Evolutionary conservation across 768 basidiomycete genomes (phyloP), one percentile per base, ranked within the genome.

Genomic region (Hemileccinum rubropunctum): DNA sequence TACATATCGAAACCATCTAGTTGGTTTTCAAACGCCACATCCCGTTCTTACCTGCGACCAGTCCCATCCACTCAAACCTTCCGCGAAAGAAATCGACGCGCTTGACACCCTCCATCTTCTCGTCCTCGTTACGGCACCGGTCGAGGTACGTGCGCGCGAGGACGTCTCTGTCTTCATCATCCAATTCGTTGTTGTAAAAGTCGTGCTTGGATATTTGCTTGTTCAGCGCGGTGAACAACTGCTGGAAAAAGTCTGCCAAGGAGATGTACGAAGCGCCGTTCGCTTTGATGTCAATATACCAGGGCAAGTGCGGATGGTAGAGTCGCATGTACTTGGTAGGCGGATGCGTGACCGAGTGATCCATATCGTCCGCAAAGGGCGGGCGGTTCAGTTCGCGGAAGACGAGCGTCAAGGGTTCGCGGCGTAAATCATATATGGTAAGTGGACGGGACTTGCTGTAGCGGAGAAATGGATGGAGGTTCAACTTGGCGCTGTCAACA

Each of bases 11-110:
- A 36, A 1, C 17, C 62, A 39, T 8, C 69, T 45, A 60, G 17
- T 65, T 71, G 34, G 80, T 76, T 66, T 79, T 84, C 61, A 88
- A 75, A 66, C 84, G 80, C 81, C 83, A 86, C 66, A 80, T 72
- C 8, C 85, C 84, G 30, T 78, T 74, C 57, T 71, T 76, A 2
- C 76, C 76, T 45, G 76, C 74, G 42, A 63, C 64, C 50, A 88
- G 64, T 7, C 86, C 86, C 48, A 75, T 68, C 63, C 85, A 77
- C 9, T 79, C 59, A 41, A 69, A 64, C 51, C 75, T 75, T 32
- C 72, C 74, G 13, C 79, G 79, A 66, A 88, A 65, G 57, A 76
- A 88, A 67, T 87, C 85, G 5, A 87, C 73, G 43, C 74, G 73
- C 27, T 73, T 70, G 20, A 86, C 75, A 1, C 85, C 85, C 42